A percentile compares a stretch with the other conserved stretches of the same genome.
These are phyloP conservation scores for Candida fluviatilis DNA, from an alignment of 805 yeast genomes.

Conservation along the genomic window DNA sequence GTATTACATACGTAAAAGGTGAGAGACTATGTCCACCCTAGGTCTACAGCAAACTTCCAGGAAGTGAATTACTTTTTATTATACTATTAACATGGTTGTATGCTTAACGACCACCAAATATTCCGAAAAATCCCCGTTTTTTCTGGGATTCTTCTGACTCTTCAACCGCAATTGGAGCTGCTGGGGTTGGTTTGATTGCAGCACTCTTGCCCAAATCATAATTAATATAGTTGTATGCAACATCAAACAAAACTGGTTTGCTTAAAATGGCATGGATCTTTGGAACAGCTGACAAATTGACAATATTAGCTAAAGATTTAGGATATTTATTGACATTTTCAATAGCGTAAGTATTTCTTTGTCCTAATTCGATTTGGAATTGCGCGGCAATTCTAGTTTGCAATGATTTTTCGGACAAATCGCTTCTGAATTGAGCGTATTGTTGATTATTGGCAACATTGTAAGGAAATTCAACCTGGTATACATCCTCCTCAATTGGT, in stretches of 20 bases:
- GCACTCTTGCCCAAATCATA: slow-evolving; percentile 33
- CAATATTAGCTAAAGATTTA: slow-evolving; percentile 16
- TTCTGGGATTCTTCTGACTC: slow-evolving; percentile 23
- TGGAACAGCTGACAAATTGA: slow-evolving; percentile 19
- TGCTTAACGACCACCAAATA: slow-evolving; percentile 74
- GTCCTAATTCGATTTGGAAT: slow-evolving; percentile 15
- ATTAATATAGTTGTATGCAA: slow-evolving; percentile 78
- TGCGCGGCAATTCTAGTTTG: slow-evolving; percentile 46
- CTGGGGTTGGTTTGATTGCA: slow-evolving; percentile 7
- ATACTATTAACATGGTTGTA: too few species aligned
- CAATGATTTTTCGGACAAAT: slow-evolving; percentile 13
- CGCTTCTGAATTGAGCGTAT: slow-evolving; percentile 18
- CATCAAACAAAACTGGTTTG: slow-evolving; percentile 89
- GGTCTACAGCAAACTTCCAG: too few species aligned
- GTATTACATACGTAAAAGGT: too few species aligned
- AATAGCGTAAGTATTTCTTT: slow-evolving; percentile 24
- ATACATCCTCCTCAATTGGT: slow-evolving; percentile 9
- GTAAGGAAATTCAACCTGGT: slow-evolving; percentile 39
- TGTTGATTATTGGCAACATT: slow-evolving; percentile 36
- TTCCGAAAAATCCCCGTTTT: slow-evolving; percentile 66
- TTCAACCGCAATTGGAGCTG: slow-evolving; percentile 10
- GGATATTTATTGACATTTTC: slow-evolving; percentile 45
- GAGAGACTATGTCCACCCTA: too few species aligned
- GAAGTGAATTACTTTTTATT: too few species aligned
- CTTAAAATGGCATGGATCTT: slow-evolving; percentile 57